A percentile compares a stretch with the other conserved stretches of the same genome.
Evolutionary conservation across 495 filamentous ascomycete genomes (phyloP).

Genomic region (Parathielavia hyrcaniae): DNA sequence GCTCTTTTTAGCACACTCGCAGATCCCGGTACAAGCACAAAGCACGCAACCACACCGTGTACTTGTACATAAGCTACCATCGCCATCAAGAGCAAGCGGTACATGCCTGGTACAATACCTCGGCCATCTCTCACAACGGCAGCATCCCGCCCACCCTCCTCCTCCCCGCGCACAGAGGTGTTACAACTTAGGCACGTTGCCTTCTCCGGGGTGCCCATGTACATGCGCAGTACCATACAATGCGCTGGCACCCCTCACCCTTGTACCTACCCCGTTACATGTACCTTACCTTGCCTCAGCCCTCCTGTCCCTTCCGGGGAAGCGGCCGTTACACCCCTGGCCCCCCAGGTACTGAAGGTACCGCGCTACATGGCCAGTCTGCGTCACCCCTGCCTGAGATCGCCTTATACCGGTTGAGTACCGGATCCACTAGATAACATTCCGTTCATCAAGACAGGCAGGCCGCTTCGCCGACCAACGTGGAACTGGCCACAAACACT

Average conservation of each 20-base stretch:
- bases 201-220: slow-evolving; percentile 13
- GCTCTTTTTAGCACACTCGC: slow-evolving; percentile 12
- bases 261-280: slow-evolving; percentile 19
- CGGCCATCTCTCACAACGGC: slow-evolving; percentile 9
- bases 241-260: slow-evolving; percentile 24
- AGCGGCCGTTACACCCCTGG: slow-evolving; percentile 6
- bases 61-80: slow-evolving; percentile 15
- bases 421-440: slow-evolving; percentile 11
- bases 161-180: slow-evolving; percentile 14
- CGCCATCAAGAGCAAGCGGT: slow-evolving; percentile 7
- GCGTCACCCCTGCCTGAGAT: slow-evolving; percentile 8
- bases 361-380: background rate
- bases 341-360: background rate
- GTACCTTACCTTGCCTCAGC: background rate
- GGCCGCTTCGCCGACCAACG: slow-evolving; percentile 13
- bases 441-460: slow-evolving; percentile 6
- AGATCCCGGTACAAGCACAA: slow-evolving; percentile 22
- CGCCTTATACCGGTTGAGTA: slow-evolving; percentile 9
- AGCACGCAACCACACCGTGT: slow-evolving; percentile 14
- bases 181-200: slow-evolving; percentile 16
- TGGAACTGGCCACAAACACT: slow-evolving; percentile 4
- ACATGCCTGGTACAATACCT: slow-evolving; percentile 13
- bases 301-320: slow-evolving; percentile 7
- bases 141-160: background rate
- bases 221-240: slow-evolving; percentile 24